A percentile compares a stretch with the other conserved stretches of the same genome.
These are phyloP conservation scores for Antrodiella citrinella DNA, from an alignment of 768 basidiomycete species.

Conservation along the genomic window DNA sequence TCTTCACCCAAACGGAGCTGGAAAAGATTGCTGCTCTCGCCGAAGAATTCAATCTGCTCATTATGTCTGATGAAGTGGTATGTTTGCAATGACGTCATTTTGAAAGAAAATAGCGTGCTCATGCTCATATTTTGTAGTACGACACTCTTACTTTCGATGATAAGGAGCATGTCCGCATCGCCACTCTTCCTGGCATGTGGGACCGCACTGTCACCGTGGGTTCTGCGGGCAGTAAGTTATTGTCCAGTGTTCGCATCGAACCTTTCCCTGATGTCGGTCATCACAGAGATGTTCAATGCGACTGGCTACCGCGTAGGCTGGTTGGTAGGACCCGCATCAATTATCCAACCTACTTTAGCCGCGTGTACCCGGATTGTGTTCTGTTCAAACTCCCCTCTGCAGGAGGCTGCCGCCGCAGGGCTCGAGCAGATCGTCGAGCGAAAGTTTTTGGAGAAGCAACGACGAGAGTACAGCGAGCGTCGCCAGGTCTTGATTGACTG, in stretches of 20 bases:
- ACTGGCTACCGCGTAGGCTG: slow-evolving; percentile 98
- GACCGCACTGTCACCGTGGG: slow-evolving; percentile 93
- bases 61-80: slow-evolving; percentile 98
- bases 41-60: slow-evolving; percentile 84
- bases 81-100: no score
- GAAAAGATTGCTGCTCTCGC: slow-evolving; percentile 81
- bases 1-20: slow-evolving; percentile 79
- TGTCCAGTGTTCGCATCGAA: slow-evolving; percentile 15
- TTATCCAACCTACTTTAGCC: slow-evolving; percentile 81
- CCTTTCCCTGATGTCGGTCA: neutral
- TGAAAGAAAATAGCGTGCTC: slow-evolving; percentile 1
- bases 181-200: slow-evolving; percentile 97
- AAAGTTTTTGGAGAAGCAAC: slow-evolving; percentile 72
- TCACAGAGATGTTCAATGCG: slow-evolving; percentile 85
- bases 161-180: slow-evolving; percentile 86
- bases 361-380: slow-evolving; percentile 93
- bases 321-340: slow-evolving; percentile 80
- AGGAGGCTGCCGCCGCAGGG: slow-evolving; percentile 89
- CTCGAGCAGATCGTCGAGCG: slow-evolving; percentile 70
- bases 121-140: slow-evolving; percentile 54
- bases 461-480: slow-evolving; percentile 72
- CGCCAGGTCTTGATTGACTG: slow-evolving; percentile 63
- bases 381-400: slow-evolving; percentile 89
- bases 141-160: slow-evolving; percentile 87
- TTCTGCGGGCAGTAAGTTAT: slow-evolving; percentile 78